phyloP scores from a whole-genome alignment of 1,284 basidiomycete species.

The Ceratobasidium sp. region DNA sequence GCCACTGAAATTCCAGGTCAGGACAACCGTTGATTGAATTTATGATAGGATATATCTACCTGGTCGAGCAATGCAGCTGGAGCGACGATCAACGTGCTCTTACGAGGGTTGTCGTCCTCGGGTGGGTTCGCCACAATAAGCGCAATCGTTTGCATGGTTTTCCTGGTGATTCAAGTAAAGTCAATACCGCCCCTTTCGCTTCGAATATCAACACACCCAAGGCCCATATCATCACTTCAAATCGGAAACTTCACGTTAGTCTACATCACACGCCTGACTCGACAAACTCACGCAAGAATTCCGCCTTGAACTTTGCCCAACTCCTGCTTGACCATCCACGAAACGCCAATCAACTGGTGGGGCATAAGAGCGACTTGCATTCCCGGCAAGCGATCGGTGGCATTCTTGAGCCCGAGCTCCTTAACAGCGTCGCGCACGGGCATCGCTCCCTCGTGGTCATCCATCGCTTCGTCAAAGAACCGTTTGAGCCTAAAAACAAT shows the following conservation, averaged over 20 bases:
- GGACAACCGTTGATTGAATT: too few species aligned
- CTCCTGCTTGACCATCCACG: conserved; percentile 72
- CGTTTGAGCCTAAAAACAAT: conserved; percentile 8
- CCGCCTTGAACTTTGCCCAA: conserved; percentile 51
- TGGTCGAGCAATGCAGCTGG: conserved; percentile 78
- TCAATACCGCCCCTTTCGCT: too few species aligned
- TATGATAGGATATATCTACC: too few species aligned
- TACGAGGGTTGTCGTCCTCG: conserved; percentile 60
- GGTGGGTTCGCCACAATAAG: conserved; percentile 52
- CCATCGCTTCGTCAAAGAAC: conserved; percentile 46
- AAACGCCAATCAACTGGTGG: conserved; percentile 60
- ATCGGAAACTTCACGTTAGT: too few species aligned
- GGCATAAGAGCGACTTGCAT: conserved; percentile 55
- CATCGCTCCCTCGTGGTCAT: conserved; percentile 50
- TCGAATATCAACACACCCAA: conserved; percentile 50
- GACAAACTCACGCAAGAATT: conserved; percentile 58
- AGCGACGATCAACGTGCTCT: conserved; percentile 75
- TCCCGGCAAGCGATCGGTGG: conserved; percentile 52
- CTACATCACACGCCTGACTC: neutral
- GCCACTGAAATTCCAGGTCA: conserved; percentile 67
- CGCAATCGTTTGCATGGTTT: conserved; percentile 57
- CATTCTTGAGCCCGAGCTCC: conserved; percentile 23
- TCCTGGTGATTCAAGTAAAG: conserved; percentile 40
- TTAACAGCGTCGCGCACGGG: conserved; percentile 50
- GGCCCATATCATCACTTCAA: conserved; percentile 54